These are phyloP conservation scores for Effrenium voratum DNA, from an alignment of 73 alveolate genomes.

Conservation along the genomic window DNA sequence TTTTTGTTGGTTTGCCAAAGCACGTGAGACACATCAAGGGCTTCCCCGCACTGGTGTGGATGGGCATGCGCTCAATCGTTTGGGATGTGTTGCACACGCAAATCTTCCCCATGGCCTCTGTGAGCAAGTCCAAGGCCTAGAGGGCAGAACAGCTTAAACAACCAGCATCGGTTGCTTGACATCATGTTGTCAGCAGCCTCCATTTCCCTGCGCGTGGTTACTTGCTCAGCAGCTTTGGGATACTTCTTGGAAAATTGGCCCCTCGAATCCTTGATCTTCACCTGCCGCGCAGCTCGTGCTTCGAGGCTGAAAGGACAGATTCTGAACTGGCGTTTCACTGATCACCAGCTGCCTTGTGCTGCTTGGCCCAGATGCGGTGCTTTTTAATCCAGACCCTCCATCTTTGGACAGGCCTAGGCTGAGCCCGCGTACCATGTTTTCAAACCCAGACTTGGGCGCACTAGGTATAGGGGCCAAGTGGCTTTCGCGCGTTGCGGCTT, in stretches of 20 bases:
- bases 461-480: background rate
- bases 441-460: background rate
- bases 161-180: background rate
- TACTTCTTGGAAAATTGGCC: background rate
- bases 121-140: background rate
- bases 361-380: background rate
- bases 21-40: constrained; percentile 7
- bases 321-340: background rate
- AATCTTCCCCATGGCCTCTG: background rate
- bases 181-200: background rate
- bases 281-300: background rate
- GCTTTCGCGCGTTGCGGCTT: background rate
- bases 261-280: background rate
- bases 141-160: background rate
- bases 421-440: background rate
- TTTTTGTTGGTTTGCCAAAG: too few relatives aligned
- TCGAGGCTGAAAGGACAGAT: background rate
- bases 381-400: background rate
- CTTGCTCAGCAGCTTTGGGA: background rate
- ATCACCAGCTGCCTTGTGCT: background rate
- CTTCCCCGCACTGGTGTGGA: background rate
- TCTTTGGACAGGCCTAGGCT: background rate
- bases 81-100: constrained; percentile 17
- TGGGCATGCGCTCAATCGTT: background rate
- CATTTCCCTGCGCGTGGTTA: background rate